Conservation (phyloP, 1,284 basidiomycete genomes). For the Austroboletus niveus region DNA sequence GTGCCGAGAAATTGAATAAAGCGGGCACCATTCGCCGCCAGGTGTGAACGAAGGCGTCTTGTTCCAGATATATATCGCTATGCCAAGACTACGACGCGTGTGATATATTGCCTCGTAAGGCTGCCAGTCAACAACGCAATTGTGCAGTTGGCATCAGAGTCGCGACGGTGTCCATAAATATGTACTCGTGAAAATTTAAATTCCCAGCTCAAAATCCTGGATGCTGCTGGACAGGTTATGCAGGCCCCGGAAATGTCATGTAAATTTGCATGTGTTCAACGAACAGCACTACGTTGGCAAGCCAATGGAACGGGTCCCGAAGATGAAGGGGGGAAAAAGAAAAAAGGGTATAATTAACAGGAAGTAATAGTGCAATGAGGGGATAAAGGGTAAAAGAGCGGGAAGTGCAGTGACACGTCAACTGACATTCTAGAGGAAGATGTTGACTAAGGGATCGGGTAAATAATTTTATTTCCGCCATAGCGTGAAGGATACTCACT, state of each 20-base stretch:
- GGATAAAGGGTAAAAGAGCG: slow-evolving; percentile 21
- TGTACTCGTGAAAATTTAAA: neutral
- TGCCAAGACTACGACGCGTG: no score
- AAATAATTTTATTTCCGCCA: neutral
- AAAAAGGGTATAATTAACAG: slow-evolving; percentile 15
- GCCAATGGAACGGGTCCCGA: neutral
- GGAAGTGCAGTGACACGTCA: neutral
- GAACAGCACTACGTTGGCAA: neutral
- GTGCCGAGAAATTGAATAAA: no score
- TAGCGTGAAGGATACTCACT: slow-evolving; percentile 33
- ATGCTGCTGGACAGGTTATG: neutral
- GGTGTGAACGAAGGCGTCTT: no score
- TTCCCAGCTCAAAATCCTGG: neutral
- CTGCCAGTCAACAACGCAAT: no score
- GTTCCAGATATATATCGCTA: no score
- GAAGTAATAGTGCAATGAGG: neutral
- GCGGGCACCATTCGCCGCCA: no score
- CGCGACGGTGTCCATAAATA: no score
- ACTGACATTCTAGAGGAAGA: slow-evolving; percentile 25
- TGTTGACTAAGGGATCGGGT: slow-evolving; percentile 29
- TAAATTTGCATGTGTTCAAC: neutral
- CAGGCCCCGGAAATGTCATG: neutral
- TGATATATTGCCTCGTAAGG: no score
- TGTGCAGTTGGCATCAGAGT: no score
- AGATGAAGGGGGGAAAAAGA: neutral